These are phyloP conservation scores for Dactylonectria macrodidyma DNA, from an alignment of 2,329 filamentous ascomycete genomes.

Conservation along the genomic window DNA sequence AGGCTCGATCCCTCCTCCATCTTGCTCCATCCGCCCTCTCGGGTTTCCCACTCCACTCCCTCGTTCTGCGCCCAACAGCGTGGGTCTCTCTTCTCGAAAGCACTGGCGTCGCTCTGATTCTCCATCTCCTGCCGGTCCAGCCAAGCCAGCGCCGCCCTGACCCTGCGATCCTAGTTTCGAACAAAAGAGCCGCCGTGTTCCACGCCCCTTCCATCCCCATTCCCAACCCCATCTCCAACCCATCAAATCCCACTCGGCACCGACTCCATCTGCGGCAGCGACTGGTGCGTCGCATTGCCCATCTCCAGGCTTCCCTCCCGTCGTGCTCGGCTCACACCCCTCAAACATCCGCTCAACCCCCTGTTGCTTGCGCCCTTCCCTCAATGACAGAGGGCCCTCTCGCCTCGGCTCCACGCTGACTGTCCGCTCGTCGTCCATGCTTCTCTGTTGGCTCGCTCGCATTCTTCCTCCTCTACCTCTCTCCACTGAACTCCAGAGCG, in stretches of 20 bases:
- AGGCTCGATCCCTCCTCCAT: constrained; percentile 19
- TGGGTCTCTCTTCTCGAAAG: constrained; percentile 6
- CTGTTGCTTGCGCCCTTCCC: constrained; percentile 39
- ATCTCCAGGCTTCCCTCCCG: constrained; percentile 32
- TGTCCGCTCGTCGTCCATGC: constrained; percentile 40
- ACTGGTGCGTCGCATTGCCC: constrained; percentile 26
- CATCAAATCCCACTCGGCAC: constrained; percentile 42
- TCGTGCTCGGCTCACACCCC: constrained; percentile 43
- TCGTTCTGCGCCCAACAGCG: constrained; percentile 14
- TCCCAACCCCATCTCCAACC: constrained; percentile 22
- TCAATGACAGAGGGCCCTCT: constrained; percentile 43
- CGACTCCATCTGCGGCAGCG: constrained; percentile 36
- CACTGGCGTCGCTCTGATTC: neutral
- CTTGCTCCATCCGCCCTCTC: constrained; percentile 8
- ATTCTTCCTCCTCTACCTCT: constrained; percentile 43
- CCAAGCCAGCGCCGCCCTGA: constrained; percentile 36
- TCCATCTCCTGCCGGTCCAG: neutral
- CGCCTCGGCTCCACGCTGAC: constrained; percentile 46
- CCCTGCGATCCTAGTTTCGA: constrained; percentile 46
- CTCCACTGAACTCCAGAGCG: constrained; percentile 51
- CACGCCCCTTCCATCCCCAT: constrained; percentile 45
- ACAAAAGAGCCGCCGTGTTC: constrained; percentile 50
- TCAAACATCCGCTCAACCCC: constrained; percentile 39
- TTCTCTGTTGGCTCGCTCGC: constrained; percentile 45
- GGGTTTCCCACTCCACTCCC: constrained; percentile 25